Conservation (phyloP, 768 basidiomycete species). For the Brasilioporus rufonigricans region DNA sequence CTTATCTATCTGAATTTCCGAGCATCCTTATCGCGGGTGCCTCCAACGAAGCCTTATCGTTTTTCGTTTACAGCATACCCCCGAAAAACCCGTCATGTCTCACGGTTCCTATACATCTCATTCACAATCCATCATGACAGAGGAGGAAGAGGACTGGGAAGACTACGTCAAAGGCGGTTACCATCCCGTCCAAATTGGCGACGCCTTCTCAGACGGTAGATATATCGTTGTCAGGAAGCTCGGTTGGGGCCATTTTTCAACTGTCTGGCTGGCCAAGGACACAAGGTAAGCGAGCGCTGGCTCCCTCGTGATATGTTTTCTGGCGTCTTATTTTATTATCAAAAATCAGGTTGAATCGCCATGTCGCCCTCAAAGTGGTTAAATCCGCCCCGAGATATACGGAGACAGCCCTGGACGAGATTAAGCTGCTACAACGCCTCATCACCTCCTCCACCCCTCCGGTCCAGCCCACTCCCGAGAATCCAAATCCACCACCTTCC, state of each 20-base stretch:
- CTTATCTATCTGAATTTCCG: constrained; percentile 31
- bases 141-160: constrained; percentile 93
- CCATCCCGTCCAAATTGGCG: constrained; percentile 94
- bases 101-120: constrained; percentile 73
- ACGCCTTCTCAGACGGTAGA: constrained; percentile 81
- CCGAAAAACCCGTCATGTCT: constrained; percentile 47
- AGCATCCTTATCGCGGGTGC: constrained; percentile 30
- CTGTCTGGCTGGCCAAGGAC: constrained; percentile 88
- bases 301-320: not conserved
- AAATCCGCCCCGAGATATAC: constrained; percentile 97
- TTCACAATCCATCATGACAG: constrained; percentile 78
- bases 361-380: constrained; percentile 98
- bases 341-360: constrained; percentile 75
- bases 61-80: constrained; percentile 35
- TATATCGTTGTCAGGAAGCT: constrained; percentile 93
- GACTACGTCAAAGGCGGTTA: constrained; percentile 83
- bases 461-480: constrained; percentile 42
- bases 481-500: constrained; percentile 48
- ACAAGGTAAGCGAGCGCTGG: constrained; percentile 53
- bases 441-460: constrained; percentile 77
- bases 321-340: constrained; percentile 12
- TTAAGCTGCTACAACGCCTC: constrained; percentile 94
- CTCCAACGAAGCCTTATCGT: constrained; percentile 30
- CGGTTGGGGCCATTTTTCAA: constrained; percentile 94
- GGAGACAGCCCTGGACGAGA: constrained; percentile 97